These are phyloP conservation scores for Lactifluus subvellereus DNA, from an alignment of 768 basidiomycete genomes.

Conservation along the genomic window DNA sequence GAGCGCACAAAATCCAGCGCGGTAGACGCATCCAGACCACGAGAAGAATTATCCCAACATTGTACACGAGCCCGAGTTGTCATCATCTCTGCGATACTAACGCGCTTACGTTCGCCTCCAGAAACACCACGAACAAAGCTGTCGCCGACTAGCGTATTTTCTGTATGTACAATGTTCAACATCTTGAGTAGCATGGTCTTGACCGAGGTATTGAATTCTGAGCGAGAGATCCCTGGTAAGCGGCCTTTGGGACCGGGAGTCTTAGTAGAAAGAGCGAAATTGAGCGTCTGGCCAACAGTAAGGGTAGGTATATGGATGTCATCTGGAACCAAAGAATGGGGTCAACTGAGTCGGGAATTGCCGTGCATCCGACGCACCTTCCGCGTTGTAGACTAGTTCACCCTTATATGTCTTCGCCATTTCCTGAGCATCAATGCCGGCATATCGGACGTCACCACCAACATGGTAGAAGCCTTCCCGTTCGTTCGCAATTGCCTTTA, in stretches of 20 bases:
- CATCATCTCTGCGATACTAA: slow-evolving; percentile 88
- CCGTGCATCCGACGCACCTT: slow-evolving; percentile 39
- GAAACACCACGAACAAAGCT: slow-evolving; percentile 81
- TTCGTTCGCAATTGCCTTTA: slow-evolving; percentile 78
- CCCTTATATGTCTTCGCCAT: slow-evolving; percentile 78
- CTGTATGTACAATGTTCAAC: slow-evolving; percentile 82
- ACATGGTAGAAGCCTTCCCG: slow-evolving; percentile 59
- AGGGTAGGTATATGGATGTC: slow-evolving; percentile 82
- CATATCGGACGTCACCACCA: slow-evolving; percentile 71
- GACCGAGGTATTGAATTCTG: slow-evolving; percentile 54
- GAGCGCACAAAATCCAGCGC: slow-evolving; percentile 83
- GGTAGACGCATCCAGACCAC: slow-evolving; percentile 81
- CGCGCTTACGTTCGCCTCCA: slow-evolving; percentile 78
- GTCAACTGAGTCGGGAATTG: background rate
- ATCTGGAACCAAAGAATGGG: slow-evolving; percentile 39
- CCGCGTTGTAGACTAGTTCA: slow-evolving; percentile 74
- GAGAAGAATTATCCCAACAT: slow-evolving; percentile 81
- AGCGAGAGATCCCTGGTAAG: slow-evolving; percentile 56
- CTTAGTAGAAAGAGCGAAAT: slow-evolving; percentile 67
- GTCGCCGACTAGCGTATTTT: slow-evolving; percentile 76
- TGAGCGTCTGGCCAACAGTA: slow-evolving; percentile 72
- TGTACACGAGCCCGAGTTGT: slow-evolving; percentile 76
- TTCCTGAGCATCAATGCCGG: slow-evolving; percentile 69
- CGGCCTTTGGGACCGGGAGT: slow-evolving; percentile 73
- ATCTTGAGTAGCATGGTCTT: slow-evolving; percentile 63